Evolutionary conservation across 2,329 filamentous ascomycete genomes (phyloP), one percentile per base, ranked within the genome.

Genomic region (Aureobasidium subglaciale): DNA sequence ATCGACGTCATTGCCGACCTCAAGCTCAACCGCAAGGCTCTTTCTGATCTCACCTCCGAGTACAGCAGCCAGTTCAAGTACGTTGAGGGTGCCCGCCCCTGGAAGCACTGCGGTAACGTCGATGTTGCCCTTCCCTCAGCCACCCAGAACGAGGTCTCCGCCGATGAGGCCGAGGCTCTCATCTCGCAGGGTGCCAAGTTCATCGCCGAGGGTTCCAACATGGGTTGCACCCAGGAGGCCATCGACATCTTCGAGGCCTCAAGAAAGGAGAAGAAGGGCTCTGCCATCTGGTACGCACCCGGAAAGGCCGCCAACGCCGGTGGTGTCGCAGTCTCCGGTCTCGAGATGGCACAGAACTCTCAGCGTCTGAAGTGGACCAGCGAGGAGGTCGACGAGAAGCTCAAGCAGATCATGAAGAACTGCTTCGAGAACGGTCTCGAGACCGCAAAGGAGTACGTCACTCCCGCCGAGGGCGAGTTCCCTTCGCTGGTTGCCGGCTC

Each of bases 341-440:
- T 99, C 41, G 93, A 99, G 82, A 99, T 99, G 93, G 91, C 92
- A 7, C 93, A 99, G 83, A 97, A 99, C 83, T 92, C 87, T 62
- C 75, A 86, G 73, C 86, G 92, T 59, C 79, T 96, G 62, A 81
- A 76, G 68, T 99, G 93, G 93, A 88, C 88, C 25, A 68, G 79
- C 43, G 88, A 96, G 78, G 87, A 96, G 78, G 93, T 97, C 62
- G 92, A 97, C 75, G 76, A 80, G 64, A 90, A 90, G 76, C 85
- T 99, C 68, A 90, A 95, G 81, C 78, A 74, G 65, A 97, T 97
- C 77, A 99, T 99, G 93, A 86, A 92, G 80, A 81, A 83, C 62
- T 92, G 88, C 71, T 99, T 97, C 78, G 79, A 87, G 72, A 90
- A 90, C 75, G 93, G 90, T 63, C 78, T 97, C 50, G 78, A 86